Evolutionary conservation across 345 rosid species (phyloP), one percentile per base, ranked within the genome.

Genomic region (Iberis pinnata): DNA sequence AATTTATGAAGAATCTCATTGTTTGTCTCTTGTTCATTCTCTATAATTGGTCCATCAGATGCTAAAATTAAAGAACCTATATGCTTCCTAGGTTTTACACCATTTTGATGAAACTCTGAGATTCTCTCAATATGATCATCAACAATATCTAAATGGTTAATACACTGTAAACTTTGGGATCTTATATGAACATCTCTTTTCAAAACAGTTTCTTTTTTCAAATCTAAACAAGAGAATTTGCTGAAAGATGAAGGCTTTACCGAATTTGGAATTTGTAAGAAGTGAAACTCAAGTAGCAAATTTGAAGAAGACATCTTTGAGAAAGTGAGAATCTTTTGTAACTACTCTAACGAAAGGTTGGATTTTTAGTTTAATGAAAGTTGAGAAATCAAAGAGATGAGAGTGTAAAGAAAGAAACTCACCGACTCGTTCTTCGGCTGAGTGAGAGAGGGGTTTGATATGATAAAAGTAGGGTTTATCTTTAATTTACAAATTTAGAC

Each of bases 11-110:
- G 93, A 25, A 83, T 75, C 38, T 65, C 68, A 50, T 85, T 89
- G 72, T 89, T 89, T 22, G 77, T 70, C 52, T 68, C 75, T 65
- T 78, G 73, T 41, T 77, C 67, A 35, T 85, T 88, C 63, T 73
- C 77, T 1, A 69, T 69, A 50, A 74, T 51, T 16, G 73, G 69
- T 7, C 83, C 92, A 65, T 77, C 84, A 8, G 61, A 42, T 27
- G 72, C 50, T 3, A 20, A 29, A 18, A 6, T 19, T 9, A 52
- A 60, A 36, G 72, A 66, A 43, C 57, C 42, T 4, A 46, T 17
- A 33, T 40, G 36, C 66, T 43, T 76, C 63, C 61, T 64, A 6
- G 51, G 42, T 47, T 19, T 66, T 31, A 11, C 38, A 40, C 45
- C 56, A 17, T 46, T 33, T 43, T 31, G 35, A 31, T 49, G 55